phyloP scores from a whole-genome alignment of 202 grass and related monocot species.

The Musa balbisiana region DNA sequence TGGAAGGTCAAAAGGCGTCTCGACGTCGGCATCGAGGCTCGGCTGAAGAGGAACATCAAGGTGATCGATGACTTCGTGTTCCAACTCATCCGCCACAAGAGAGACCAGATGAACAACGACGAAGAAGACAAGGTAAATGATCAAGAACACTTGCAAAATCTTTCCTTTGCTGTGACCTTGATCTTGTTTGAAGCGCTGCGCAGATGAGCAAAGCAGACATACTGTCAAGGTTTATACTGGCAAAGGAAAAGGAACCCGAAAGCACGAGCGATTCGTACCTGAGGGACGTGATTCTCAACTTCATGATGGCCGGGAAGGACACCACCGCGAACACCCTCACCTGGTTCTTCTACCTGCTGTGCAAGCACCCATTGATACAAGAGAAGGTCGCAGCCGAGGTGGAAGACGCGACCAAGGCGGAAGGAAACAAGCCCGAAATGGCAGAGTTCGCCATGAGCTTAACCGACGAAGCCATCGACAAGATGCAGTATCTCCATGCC shows the following conservation, averaged over 20 bases:
- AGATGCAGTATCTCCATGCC: constrained; percentile 49
- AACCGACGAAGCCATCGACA: constrained; percentile 33
- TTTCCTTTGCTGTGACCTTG: not conserved
- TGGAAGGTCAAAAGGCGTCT: constrained; percentile 54
- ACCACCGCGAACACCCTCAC: constrained; percentile 45
- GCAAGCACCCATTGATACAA: constrained; percentile 38
- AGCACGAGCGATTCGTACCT: constrained; percentile 39
- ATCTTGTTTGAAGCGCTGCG: not conserved
- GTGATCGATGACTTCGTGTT: constrained; percentile 66
- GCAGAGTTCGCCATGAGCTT: constrained; percentile 31
- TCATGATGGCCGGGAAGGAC: constrained; percentile 59
- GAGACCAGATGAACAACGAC: constrained; percentile 29
- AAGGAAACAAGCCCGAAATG: constrained; percentile 17
- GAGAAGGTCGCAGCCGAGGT: not conserved
- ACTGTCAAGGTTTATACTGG: constrained; percentile 51
- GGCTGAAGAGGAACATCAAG: constrained; percentile 45
- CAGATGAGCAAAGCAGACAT: constrained; percentile 42
- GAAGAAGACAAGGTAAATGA: constrained; percentile 35
- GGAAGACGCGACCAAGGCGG: not conserved
- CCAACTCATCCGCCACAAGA: constrained; percentile 52
- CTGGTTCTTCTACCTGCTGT: constrained; percentile 53
- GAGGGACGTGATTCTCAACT: constrained; percentile 53
- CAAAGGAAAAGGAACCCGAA: constrained; percentile 33
- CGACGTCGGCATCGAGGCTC: constrained; percentile 65
- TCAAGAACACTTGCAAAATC: not conserved